phyloP scores from a whole-genome alignment of 371 early-diverging fungal genomes.

The Mortierella sp. region DNA sequence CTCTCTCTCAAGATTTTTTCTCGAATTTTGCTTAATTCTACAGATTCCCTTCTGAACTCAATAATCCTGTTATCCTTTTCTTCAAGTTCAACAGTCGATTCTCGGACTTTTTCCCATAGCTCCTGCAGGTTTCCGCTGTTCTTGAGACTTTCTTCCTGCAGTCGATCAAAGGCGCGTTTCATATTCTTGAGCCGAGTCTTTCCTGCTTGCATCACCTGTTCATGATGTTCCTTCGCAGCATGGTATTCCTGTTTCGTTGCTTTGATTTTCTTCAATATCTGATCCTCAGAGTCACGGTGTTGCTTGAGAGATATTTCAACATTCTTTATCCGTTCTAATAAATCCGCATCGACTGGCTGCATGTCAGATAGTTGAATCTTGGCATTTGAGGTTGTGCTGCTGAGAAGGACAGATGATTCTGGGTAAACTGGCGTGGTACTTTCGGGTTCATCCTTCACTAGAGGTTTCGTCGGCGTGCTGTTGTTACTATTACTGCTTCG shows the following conservation, averaged over 20 bases:
- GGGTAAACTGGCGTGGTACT: constrained; percentile 41
- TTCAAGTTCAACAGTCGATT: constrained; percentile 1
- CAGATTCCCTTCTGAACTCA: not conserved
- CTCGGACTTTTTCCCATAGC: constrained; percentile 3
- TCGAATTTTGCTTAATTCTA: not conserved
- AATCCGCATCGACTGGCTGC: constrained; percentile 15
- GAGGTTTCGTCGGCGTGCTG: not conserved
- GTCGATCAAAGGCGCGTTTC: not conserved
- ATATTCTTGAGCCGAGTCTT: not conserved
- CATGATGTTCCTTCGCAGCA: constrained; percentile 9
- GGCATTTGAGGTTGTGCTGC: constrained; percentile 11
- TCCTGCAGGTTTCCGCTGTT: constrained; percentile 19
- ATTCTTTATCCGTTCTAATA: constrained; percentile 35
- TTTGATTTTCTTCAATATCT: constrained; percentile 7
- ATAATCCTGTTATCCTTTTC: constrained; percentile 4
- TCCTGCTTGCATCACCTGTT: constrained; percentile 6
- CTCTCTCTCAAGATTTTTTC: constrained; percentile 18
- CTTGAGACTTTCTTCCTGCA: constrained; percentile 2
- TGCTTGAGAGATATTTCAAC: constrained; percentile 41
- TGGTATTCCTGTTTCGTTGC: constrained; percentile 5
- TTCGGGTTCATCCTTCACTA: not conserved
- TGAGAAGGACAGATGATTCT: constrained; percentile 17
- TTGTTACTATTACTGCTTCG: not conserved
- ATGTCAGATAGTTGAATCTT: constrained; percentile 35
- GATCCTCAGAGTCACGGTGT: constrained; percentile 17